Evolutionary conservation across 306 rosid species (phyloP).

Genomic region (Sindora glabra): DNA sequence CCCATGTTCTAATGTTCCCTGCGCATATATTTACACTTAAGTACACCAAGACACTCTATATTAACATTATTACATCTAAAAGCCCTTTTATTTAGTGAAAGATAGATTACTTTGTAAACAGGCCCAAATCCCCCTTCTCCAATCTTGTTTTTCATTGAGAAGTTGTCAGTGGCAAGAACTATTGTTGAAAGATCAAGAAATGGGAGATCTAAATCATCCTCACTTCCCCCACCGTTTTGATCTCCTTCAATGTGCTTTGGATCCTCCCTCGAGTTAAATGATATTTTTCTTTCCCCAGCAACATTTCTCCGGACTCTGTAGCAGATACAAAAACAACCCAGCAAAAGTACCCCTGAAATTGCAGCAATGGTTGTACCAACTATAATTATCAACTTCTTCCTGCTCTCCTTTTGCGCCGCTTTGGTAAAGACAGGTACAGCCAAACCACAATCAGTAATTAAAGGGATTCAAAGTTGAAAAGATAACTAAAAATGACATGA

Average conservation of each 20-base stretch:
- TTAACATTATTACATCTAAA: background rate
- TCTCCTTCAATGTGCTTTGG: background rate
- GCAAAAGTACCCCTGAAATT: background rate
- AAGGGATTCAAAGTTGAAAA: no score
- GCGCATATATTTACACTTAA: background rate
- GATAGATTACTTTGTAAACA: background rate
- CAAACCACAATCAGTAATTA: no score
- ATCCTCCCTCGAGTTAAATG: no score
- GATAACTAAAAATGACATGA: no score
- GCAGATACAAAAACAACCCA: background rate
- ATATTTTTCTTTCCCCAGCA: no score
- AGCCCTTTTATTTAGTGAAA: background rate
- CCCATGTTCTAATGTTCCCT: slow-evolving; percentile 12
- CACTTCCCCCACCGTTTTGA: background rate
- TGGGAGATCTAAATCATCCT: slow-evolving; percentile 25
- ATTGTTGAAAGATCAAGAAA: slow-evolving; percentile 1
- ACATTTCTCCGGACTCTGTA: background rate
- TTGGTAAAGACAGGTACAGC: background rate
- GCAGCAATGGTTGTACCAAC: background rate
- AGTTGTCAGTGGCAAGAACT: slow-evolving; percentile 6
- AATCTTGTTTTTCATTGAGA: slow-evolving; percentile 6
- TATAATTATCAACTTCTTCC: background rate
- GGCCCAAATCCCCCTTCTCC: slow-evolving; percentile 23
- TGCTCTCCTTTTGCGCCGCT: background rate
- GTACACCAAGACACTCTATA: no score